Evolutionary conservation across 2,329 filamentous ascomycete species (phyloP).

Genomic region (Ophiostoma tasmaniense): DNA sequence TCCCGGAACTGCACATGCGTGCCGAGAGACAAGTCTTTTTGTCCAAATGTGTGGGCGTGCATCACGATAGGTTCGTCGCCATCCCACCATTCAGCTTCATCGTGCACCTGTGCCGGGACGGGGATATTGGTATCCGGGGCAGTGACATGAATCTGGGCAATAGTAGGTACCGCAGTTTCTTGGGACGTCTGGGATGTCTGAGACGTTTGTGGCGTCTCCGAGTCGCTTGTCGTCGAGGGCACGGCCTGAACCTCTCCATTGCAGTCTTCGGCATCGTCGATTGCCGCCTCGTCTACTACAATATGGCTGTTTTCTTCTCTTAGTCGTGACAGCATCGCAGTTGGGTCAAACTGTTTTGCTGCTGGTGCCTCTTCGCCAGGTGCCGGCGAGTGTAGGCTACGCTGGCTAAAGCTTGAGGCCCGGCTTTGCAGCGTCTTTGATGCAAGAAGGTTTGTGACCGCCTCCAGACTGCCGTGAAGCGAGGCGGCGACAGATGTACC

Average conservation of each 20-base stretch:
- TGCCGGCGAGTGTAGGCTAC: conserved; percentile 9
- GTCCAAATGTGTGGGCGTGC: conserved; percentile 42
- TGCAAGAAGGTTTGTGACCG: conserved; percentile 15
- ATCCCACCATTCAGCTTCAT: conserved; percentile 21
- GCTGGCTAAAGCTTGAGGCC: conserved; percentile 32
- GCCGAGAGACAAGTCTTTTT: conserved; percentile 62
- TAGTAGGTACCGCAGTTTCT: not conserved
- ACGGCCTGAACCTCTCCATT: conserved; percentile 17
- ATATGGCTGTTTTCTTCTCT: conserved; percentile 5
- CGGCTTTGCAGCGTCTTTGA: conserved; percentile 31
- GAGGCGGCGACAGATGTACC: conserved; percentile 25
- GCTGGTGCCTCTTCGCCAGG: not conserved
- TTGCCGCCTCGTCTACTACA: conserved; percentile 14
- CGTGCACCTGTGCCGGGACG: conserved; percentile 16
- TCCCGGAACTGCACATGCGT: conserved; percentile 78
- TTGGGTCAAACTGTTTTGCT: not conserved
- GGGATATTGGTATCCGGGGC: conserved; percentile 13
- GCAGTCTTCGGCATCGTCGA: conserved; percentile 20
- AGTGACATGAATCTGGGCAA: conserved; percentile 18
- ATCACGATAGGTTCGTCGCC: conserved; percentile 68
- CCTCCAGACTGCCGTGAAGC: conserved; percentile 36
- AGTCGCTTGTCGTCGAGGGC: conserved; percentile 6
- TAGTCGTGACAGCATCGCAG: not conserved
- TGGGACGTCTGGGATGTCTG: not conserved
- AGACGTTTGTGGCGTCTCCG: conserved; percentile 5